These are phyloP conservation scores for Chrysopogon serrulatus DNA, from an alignment of 176 grass and related monocot genomes.

Conservation along the genomic window DNA sequence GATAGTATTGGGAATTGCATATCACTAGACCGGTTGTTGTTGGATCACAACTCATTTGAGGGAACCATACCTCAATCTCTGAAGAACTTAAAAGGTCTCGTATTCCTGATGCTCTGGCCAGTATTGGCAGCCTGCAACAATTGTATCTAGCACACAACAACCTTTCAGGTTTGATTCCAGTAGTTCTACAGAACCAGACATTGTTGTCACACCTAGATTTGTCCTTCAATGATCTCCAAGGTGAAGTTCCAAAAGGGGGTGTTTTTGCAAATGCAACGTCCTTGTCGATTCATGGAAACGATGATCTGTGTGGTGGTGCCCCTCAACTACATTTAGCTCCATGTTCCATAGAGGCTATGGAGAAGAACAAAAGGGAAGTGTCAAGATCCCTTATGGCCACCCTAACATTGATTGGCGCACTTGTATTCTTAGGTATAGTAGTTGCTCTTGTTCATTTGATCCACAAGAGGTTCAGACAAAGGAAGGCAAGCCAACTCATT, in stretches of 20 bases:
- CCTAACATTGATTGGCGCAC: not conserved
- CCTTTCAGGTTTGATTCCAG: constrained; percentile 24
- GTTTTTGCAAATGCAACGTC: constrained; percentile 31
- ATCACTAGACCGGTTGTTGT: constrained; percentile 14
- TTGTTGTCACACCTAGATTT: constrained; percentile 8
- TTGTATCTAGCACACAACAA: constrained; percentile 39
- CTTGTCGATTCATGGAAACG: constrained; percentile 27
- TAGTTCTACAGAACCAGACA: not conserved
- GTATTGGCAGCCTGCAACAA: not conserved
- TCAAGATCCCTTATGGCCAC: not conserved
- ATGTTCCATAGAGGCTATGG: not conserved
- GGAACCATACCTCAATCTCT: constrained; percentile 37
- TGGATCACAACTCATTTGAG: constrained; percentile 31
- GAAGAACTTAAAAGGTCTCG: constrained; percentile 2
- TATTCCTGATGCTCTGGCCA: constrained; percentile 1
- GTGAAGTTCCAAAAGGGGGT: constrained; percentile 28
- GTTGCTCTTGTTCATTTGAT: not conserved
- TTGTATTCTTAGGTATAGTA: not conserved
- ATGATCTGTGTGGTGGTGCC: constrained; percentile 24
- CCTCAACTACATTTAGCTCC: constrained; percentile 12
- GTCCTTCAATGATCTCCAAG: constrained; percentile 43
- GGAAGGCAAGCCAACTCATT: not conserved
- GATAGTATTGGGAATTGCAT: constrained; percentile 13
- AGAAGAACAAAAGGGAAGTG: not conserved
- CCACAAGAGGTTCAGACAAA: not conserved